Evolutionary conservation across 306 rosid species (phyloP).

Genomic region (Canavalia ensiformis): DNA sequence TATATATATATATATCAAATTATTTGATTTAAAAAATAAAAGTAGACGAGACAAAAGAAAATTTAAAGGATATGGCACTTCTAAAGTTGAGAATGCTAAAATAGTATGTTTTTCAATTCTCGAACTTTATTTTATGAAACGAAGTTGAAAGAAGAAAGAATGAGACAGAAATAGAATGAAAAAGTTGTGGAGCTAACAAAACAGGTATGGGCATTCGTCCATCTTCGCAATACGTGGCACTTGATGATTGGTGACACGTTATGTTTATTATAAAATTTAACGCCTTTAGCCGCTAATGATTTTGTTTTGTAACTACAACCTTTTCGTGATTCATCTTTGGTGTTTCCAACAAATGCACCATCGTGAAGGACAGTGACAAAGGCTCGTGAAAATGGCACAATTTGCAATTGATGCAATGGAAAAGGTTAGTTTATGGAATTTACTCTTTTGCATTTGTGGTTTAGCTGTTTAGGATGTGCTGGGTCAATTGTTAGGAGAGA

Average conservation of each 20-base stretch:
- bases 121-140: background rate
- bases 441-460: conserved; percentile 48
- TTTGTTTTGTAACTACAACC: conserved; percentile 62
- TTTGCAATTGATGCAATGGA: conserved; percentile 42
- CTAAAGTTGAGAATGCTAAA: background rate
- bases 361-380: conserved; percentile 72
- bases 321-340: conserved; percentile 70
- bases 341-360: conserved; percentile 54
- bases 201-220: conserved; percentile 16
- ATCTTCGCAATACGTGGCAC: conserved; percentile 43
- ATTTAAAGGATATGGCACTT: background rate
- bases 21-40: background rate
- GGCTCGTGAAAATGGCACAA: conserved; percentile 81
- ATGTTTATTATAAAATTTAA: conserved; percentile 37
- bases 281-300: conserved; percentile 64
- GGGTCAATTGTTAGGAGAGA: conserved; percentile 41
- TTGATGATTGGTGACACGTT: background rate
- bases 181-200: conserved; percentile 13
- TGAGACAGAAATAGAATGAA: conserved; percentile 10
- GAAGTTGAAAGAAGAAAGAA: background rate
- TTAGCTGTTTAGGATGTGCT: conserved; percentile 37
- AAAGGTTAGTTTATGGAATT: conserved; percentile 42
- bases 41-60: background rate
- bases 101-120: background rate
- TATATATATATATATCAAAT: background rate